A percentile compares a stretch with the other conserved stretches of the same genome.
These are phyloP conservation scores for Karstenula rhodostoma DNA, from an alignment of 2,329 filamentous ascomycete genomes.

Conservation along the genomic window DNA sequence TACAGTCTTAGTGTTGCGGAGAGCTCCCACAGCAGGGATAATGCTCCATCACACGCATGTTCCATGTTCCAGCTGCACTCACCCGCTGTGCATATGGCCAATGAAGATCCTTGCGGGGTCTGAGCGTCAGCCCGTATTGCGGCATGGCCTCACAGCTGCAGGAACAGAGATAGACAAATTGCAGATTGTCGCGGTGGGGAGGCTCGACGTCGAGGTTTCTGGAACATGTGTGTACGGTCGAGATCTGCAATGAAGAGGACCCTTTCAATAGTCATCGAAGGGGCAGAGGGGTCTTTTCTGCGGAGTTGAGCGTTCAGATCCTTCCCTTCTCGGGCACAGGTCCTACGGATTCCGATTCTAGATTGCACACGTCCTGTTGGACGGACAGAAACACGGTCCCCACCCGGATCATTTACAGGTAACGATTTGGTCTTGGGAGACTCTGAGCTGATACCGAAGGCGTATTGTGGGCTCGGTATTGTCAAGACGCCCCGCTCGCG, in stretches of 20 bases:
- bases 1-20: slow-evolving; percentile 25
- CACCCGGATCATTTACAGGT: slow-evolving; percentile 27
- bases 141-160: slow-evolving; percentile 49
- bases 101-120: slow-evolving; percentile 24
- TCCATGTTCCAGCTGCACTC: slow-evolving; percentile 48
- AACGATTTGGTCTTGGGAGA: slow-evolving; percentile 9
- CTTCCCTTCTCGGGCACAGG: slow-evolving; percentile 23
- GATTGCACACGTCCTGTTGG: slow-evolving; percentile 41
- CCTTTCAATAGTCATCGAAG: background rate
- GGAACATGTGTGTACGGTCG: background rate
- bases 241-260: background rate
- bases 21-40: slow-evolving; percentile 36
- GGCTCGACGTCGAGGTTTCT: slow-evolving; percentile 21
- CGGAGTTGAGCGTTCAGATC: slow-evolving; percentile 3
- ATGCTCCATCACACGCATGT: slow-evolving; percentile 49
- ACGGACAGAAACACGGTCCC: slow-evolving; percentile 43
- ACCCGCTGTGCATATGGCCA: slow-evolving; percentile 48
- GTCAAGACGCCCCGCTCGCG: slow-evolving; percentile 20
- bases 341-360: slow-evolving; percentile 40
- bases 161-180: slow-evolving; percentile 42
- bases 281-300: background rate
- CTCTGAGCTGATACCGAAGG: slow-evolving; percentile 25
- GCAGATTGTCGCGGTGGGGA: slow-evolving; percentile 28
- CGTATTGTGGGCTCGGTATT: background rate
- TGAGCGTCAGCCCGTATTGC: slow-evolving; percentile 38